Base-by-base conservation (phyloP, 345 rosid species). In the Psidium guajava region DNA sequence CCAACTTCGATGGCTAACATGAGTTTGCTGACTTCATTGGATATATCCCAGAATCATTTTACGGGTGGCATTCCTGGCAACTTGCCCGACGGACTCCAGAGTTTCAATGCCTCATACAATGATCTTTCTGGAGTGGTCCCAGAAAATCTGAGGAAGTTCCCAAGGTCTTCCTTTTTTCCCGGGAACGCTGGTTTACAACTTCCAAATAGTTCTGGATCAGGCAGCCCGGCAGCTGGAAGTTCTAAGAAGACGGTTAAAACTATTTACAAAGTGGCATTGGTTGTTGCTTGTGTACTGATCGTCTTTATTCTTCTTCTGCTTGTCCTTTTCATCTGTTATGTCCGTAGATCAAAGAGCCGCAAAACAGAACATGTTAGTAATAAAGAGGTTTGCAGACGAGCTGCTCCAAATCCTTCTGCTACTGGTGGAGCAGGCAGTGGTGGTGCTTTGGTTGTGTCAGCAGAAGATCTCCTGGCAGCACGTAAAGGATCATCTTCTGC, bases 121-220 rank as follows among this genome's bases (percentile, higher is more conserved):
- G 94, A 96, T 91, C 93, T 97, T 73, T 95, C 98, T 84, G 99
- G 99, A 24, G 90, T 87, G 87, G 98, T 96, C 86, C 98, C 99
- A 53, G 98, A 94, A 89, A 96, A 88, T 87, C 88, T 97, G 87
- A 93, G 93, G 89, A 91, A 85, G 87, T 96, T 95, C 86, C 96
- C 97, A 61, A 87, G 86, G 28, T 91, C 98, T 87, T 94, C 98
- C n/a, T 97, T 96, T 90, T 92, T 86, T 86, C 98, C 99, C 83
- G 98, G 99, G 87, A 96, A 97, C 86, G 51, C 85, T 25, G 89
- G 88, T 85, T 92, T 97, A 87, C 27, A 25, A 49, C 89, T 97
- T 83, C 99, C 95, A 5, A 87, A 84, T 10, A 90, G 90, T 54
- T 83, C 94, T 82, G 96, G 92, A 87, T 84, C 94, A 42, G 89